phyloP scores from a whole-genome alignment of 768 basidiomycete species.

The Hypholoma sublateritium region DNA sequence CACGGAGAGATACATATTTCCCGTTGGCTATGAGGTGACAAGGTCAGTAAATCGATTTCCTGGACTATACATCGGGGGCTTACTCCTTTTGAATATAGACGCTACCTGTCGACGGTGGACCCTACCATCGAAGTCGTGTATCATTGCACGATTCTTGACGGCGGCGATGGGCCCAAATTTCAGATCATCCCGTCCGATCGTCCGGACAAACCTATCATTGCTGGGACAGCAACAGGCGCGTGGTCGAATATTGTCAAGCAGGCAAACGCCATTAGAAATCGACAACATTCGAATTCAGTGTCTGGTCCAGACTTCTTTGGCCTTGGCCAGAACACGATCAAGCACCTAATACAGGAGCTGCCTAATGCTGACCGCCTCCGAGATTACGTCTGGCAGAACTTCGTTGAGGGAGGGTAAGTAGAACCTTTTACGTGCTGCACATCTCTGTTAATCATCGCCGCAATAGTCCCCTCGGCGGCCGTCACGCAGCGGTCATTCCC shows the following conservation, averaged over 20 bases:
- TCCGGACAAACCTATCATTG: slow-evolving; percentile 70
- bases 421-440: slow-evolving; percentile 6
- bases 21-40: slow-evolving; percentile 82
- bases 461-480: slow-evolving; percentile 69
- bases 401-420: slow-evolving; percentile 82
- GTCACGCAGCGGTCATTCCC: slow-evolving; percentile 81
- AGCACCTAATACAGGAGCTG: slow-evolving; percentile 86
- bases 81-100: slow-evolving; percentile 39
- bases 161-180: slow-evolving; percentile 84
- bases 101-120: slow-evolving; percentile 77
- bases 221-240: slow-evolving; percentile 86
- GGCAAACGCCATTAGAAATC: slow-evolving; percentile 77
- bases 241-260: slow-evolving; percentile 85
- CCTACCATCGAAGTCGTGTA: slow-evolving; percentile 69
- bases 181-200: slow-evolving; percentile 77
- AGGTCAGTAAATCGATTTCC: slow-evolving; percentile 44
- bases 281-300: slow-evolving; percentile 84
- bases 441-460: slow-evolving; percentile 1
- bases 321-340: slow-evolving; percentile 84
- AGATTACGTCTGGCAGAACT: slow-evolving; percentile 87
- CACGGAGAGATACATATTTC: slow-evolving; percentile 87
- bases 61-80: neutral
- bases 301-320: slow-evolving; percentile 91
- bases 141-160: slow-evolving; percentile 81
- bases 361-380: slow-evolving; percentile 67